Evolutionary conservation across 768 basidiomycete genomes (phyloP), one percentile per base, ranked within the genome.

Genomic region (Lyophyllum shimeji): DNA sequence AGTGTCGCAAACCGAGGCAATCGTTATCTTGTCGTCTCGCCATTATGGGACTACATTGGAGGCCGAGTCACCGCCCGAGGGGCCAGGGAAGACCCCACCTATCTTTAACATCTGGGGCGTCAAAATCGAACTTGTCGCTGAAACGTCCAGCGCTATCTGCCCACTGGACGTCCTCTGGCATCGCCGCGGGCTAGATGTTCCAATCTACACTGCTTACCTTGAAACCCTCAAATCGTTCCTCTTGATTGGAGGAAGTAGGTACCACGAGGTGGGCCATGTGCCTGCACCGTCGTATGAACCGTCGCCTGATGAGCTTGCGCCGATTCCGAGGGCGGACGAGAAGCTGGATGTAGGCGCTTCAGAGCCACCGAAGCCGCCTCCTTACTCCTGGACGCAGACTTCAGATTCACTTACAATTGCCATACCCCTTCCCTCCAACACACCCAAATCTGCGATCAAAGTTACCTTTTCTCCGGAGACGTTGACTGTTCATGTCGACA

Each of bases 351-450:
- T 66, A 4, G 60, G 65, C 40, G 53, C 63, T 6, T 65, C 70
- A 18, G 64, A 66, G 23, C 73, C 74, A 1, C 67, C 70, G 9
- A 86, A 79, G 60, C 90, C 89, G 2, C 83, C 84, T 24, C 89
- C 94, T 0, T 98, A 95, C 70, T 92, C 93, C 1, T 99, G 96
- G 96, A 91, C 86, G 0, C 96, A 99, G 66, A 86, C 88, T 3
- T 69, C 83, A 0, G 93, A 95, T 67, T 83, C 90, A 0, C 76
- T 98, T 48, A 94, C 91, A 0, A 71, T 98, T 42, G 87, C 86
- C 0, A 86, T 98, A 65, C 85, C 92, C 5, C 78, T 97, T n/a
- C 92, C 92, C 1, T 81, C 89, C 0, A 76, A 72, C 49, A 90
- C 85, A 0, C 69, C 79, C 1, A 87, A 83, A 56, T 76, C 78